Percentiles rank a stretch among this genome's conserved stretches.
These are phyloP conservation scores for Pseudoperonospora humuli DNA, from an alignment of 352 stramenopile species.

Conservation along the genomic window DNA sequence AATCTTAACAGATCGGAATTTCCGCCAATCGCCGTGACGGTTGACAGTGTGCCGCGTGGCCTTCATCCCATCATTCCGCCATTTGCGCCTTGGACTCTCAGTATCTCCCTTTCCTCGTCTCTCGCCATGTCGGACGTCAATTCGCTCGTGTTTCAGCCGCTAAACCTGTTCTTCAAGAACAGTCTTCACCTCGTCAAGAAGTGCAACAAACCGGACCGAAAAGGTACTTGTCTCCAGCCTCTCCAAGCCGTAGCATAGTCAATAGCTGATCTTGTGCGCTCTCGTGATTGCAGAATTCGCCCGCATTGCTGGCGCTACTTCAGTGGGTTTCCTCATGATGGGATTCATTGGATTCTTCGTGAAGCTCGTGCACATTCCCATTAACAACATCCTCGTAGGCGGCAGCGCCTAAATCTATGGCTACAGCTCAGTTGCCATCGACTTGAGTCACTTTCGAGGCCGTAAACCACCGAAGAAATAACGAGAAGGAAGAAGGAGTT, in stretches of 20 bases:
- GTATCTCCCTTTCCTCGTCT: background rate
- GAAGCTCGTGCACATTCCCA: constrained; percentile 99
- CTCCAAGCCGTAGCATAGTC: background rate
- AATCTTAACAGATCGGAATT: too few species aligned
- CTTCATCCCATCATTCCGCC: constrained; percentile 26
- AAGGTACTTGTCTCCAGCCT: constrained; percentile 59
- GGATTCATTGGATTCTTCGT: constrained; percentile 99
- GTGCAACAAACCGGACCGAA: constrained; percentile 98
- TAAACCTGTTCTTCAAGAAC: constrained; percentile 97
- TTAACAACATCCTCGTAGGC: constrained; percentile 99
- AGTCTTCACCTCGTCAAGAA: constrained; percentile 97
- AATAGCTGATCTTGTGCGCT: background rate
- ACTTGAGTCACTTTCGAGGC: background rate
- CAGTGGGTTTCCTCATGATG: constrained; percentile 98
- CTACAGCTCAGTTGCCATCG: constrained; percentile 7
- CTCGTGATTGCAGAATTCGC: constrained; percentile 84
- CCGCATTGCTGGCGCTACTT: constrained; percentile 91
- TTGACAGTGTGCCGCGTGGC: constrained; percentile 29
- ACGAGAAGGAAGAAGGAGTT: background rate
- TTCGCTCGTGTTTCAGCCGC: constrained; percentile 91
- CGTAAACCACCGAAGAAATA: background rate
- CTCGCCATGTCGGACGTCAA: constrained; percentile 82
- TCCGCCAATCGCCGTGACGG: too few species aligned
- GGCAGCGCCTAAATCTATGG: constrained; percentile 55
- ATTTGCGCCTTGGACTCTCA: constrained; percentile 5